phyloP scores from a whole-genome alignment of 106 monocot genomes.

The Dendrobium nobile region DNA sequence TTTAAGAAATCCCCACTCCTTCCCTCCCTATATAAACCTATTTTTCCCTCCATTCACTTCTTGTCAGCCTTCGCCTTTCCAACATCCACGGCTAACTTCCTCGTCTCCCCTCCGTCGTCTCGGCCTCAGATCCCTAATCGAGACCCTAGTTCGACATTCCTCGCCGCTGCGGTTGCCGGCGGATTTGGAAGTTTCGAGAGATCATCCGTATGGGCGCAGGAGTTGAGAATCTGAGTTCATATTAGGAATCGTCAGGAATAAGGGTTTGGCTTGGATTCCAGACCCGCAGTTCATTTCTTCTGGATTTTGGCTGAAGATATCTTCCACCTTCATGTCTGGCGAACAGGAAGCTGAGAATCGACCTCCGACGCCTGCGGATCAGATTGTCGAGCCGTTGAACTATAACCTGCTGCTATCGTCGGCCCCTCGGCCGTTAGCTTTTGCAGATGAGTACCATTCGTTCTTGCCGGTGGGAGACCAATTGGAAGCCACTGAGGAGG shows the following conservation, averaged over 20 bases:
- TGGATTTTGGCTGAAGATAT: neutral
- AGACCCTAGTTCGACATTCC: constrained; percentile 1
- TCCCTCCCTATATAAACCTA: constrained; percentile 49
- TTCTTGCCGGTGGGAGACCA: constrained; percentile 22
- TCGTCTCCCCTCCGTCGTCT: neutral
- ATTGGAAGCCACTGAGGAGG: constrained; percentile 12
- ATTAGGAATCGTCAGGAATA: neutral
- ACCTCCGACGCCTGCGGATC: constrained; percentile 19
- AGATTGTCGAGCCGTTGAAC: constrained; percentile 44
- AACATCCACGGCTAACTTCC: neutral
- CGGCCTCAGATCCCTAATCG: neutral
- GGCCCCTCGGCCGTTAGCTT: constrained; percentile 28
- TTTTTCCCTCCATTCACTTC: neutral
- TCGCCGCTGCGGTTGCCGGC: neutral
- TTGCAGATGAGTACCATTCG: constrained; percentile 61
- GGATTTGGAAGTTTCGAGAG: too few relatives aligned
- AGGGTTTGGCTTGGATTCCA: neutral
- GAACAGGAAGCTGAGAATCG: constrained; percentile 23
- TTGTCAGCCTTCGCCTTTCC: neutral
- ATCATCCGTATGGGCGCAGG: too few relatives aligned
- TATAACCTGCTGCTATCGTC: constrained; percentile 37
- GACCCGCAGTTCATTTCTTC: neutral
- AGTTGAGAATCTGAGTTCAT: neutral
- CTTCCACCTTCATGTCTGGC: constrained; percentile 4
- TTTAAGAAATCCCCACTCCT: neutral